Evolutionary conservation across 2,329 filamentous ascomycete genomes (phyloP).

Genomic region (Gnomoniopsis smithogilvyi): DNA sequence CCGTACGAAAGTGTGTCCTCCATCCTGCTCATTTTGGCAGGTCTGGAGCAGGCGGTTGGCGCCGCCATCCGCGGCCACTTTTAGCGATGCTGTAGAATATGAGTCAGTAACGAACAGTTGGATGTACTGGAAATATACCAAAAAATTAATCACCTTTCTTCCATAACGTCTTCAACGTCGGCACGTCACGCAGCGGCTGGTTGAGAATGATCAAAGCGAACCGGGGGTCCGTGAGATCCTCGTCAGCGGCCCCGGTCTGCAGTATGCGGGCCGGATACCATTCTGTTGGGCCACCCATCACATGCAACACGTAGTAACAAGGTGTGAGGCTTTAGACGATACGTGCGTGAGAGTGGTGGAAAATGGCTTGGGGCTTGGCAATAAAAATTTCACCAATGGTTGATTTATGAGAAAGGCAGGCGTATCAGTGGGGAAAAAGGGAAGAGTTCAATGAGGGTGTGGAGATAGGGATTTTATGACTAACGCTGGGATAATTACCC

Average conservation of each 20-base stretch:
- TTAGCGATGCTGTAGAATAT: slow-evolving; percentile 50
- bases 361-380: too few relatives aligned
- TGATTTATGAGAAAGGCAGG: too few relatives aligned
- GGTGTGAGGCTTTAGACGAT: background rate
- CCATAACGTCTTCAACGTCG: slow-evolving; percentile 48
- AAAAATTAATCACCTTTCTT: slow-evolving; percentile 38
- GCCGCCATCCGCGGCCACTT: slow-evolving; percentile 86
- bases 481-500: too few relatives aligned
- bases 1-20: slow-evolving; percentile 33
- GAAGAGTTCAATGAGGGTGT: too few relatives aligned
- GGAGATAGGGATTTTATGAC: too few relatives aligned
- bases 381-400: too few relatives aligned
- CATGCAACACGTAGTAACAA: background rate
- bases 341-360: background rate
- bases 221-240: background rate
- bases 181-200: slow-evolving; percentile 44
- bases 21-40: slow-evolving; percentile 14
- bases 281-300: slow-evolving; percentile 13
- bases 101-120: background rate
- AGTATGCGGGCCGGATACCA: slow-evolving; percentile 24
- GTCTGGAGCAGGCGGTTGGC: slow-evolving; percentile 69
- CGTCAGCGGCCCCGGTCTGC: slow-evolving; percentile 5
- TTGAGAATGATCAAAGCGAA: slow-evolving; percentile 50
- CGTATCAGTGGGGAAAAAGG: too few relatives aligned
- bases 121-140: background rate